These are phyloP conservation scores for Scutellaria galericulata DNA, from an alignment of 257 asterid species.

Conservation along the genomic window DNA sequence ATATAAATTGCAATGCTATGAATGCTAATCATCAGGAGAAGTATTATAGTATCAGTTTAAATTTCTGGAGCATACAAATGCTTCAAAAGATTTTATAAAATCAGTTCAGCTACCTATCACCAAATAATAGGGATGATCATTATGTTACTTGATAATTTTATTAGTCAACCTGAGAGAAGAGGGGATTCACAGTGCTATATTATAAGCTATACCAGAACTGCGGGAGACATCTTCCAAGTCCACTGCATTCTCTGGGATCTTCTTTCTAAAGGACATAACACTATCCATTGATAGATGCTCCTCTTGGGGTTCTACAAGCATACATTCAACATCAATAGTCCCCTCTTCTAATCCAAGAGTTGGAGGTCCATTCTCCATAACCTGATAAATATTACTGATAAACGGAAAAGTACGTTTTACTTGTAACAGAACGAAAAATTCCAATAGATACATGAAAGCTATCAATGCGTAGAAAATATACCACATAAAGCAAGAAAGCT, in stretches of 20 bases:
- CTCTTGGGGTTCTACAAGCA: conserved; percentile 69
- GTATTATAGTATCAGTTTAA: neutral
- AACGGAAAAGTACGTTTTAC: conserved; percentile 1
- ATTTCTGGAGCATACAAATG: conserved; percentile 13
- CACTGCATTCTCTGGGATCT: conserved; percentile 55
- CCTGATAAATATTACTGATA: conserved; percentile 44
- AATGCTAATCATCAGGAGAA: neutral
- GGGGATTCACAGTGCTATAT: conserved; percentile 28
- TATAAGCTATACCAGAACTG: conserved; percentile 56
- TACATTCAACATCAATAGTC: conserved; percentile 57
- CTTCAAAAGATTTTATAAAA: conserved; percentile 4
- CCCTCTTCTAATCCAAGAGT: conserved; percentile 58
- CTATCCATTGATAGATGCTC: conserved; percentile 66
- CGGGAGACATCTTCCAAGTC: conserved; percentile 53
- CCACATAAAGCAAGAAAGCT: neutral
- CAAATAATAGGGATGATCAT: conserved; percentile 24
- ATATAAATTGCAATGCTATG: neutral
- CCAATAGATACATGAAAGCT: neutral
- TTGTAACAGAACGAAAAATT: neutral
- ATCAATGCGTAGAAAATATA: neutral
- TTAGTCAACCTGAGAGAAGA: conserved; percentile 11
- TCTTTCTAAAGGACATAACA: conserved; percentile 57
- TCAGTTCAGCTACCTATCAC: conserved; percentile 3
- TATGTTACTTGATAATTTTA: conserved; percentile 18
- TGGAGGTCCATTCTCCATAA: conserved; percentile 58